Evolutionary conservation across 495 filamentous ascomycete species (phyloP).

Genomic region (Xylaria bambusicola): DNA sequence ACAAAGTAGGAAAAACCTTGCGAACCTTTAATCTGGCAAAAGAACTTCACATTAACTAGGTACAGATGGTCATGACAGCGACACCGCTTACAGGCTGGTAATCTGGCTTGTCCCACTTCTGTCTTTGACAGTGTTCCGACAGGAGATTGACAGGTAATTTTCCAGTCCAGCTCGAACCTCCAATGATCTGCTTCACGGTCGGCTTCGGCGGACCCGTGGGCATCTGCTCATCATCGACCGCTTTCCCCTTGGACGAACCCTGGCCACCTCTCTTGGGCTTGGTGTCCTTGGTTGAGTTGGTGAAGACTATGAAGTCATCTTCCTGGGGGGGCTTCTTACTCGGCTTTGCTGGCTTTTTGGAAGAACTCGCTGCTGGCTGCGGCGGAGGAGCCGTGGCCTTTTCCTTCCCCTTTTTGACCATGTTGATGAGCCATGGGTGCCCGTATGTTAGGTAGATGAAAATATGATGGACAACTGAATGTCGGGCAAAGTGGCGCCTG

Average conservation of each 20-base stretch:
- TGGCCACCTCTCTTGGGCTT: slow-evolving; percentile 47
- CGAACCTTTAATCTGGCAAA: slow-evolving; percentile 32
- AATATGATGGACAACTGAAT: background rate
- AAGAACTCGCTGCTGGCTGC: slow-evolving; percentile 30
- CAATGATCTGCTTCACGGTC: slow-evolving; percentile 84
- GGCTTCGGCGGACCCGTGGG: slow-evolving; percentile 65
- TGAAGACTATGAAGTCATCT: slow-evolving; percentile 68
- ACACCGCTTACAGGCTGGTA: slow-evolving; percentile 60
- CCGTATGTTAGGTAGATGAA: background rate
- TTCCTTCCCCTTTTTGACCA: slow-evolving; percentile 52
- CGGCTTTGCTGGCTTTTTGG: slow-evolving; percentile 34
- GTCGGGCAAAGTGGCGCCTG: slow-evolving; percentile 3
- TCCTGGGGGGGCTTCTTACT: slow-evolving; percentile 41
- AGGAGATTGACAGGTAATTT: slow-evolving; percentile 93
- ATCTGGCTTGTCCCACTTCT: slow-evolving; percentile 92
- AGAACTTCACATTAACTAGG: slow-evolving; percentile 27
- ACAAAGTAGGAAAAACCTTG: slow-evolving; percentile 78
- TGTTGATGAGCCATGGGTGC: slow-evolving; percentile 36
- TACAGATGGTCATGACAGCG: slow-evolving; percentile 16
- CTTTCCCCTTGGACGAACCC: slow-evolving; percentile 41
- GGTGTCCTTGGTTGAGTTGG: slow-evolving; percentile 60
- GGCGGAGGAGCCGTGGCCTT: slow-evolving; percentile 39
- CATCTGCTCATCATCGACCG: slow-evolving; percentile 28
- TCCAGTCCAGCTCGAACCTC: slow-evolving; percentile 94
- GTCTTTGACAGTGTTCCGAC: slow-evolving; percentile 90